phyloP scores from a whole-genome alignment of 2,329 filamentous ascomycete species.

The Penicillium sp. region DNA sequence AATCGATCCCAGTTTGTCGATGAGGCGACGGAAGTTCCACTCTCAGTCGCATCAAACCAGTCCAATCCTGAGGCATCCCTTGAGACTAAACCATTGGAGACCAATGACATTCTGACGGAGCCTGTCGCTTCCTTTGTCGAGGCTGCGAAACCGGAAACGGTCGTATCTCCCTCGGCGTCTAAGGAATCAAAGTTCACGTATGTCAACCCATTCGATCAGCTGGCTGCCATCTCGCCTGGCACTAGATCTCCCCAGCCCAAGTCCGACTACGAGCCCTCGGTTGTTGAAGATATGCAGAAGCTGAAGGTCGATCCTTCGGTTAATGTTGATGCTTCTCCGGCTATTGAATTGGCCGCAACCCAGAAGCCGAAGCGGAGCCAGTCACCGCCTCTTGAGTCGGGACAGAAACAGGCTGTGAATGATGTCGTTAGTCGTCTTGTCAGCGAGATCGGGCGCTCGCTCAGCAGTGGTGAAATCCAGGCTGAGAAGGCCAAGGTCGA shows the following conservation, averaged over 20 bases:
- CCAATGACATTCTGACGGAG: neutral
- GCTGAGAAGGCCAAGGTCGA: constrained; percentile 35
- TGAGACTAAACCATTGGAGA: neutral
- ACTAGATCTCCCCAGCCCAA: constrained; percentile 54
- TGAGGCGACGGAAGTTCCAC: constrained; percentile 35
- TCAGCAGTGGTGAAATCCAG: constrained; percentile 30
- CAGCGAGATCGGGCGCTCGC: constrained; percentile 57
- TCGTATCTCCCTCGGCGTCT: constrained; percentile 32
- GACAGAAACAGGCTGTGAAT: constrained; percentile 65
- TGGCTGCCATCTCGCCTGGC: constrained; percentile 65
- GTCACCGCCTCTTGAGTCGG: constrained; percentile 29
- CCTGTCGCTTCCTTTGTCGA: constrained; percentile 8
- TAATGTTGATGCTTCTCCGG: constrained; percentile 16
- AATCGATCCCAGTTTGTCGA: constrained; percentile 63
- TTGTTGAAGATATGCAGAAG: constrained; percentile 28
- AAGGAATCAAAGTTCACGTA: constrained; percentile 49
- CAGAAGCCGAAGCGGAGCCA: constrained; percentile 15
- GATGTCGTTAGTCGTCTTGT: constrained; percentile 69
- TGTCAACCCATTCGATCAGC: constrained; percentile 69
- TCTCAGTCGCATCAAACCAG: constrained; percentile 39
- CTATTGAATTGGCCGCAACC: constrained; percentile 12
- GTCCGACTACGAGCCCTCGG: constrained; percentile 43
- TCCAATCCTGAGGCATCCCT: constrained; percentile 22
- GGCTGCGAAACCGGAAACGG: constrained; percentile 35
- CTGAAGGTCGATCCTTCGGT: constrained; percentile 25